Base-by-base conservation (phyloP, 768 basidiomycete genomes). In the Rhodotorula taiwanensis region DNA sequence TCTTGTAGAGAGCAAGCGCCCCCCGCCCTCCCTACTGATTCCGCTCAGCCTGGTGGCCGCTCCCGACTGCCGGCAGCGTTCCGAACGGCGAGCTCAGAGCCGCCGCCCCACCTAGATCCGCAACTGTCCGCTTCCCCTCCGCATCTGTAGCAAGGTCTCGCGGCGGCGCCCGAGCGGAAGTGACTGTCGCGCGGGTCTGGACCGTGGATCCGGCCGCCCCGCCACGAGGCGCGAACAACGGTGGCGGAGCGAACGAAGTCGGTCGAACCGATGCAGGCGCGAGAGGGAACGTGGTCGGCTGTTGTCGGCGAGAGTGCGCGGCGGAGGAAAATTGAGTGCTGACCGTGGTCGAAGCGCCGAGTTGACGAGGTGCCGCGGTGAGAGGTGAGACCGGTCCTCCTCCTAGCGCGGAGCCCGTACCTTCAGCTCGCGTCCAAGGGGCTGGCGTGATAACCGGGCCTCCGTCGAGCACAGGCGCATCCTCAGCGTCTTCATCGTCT, bases 21-120 rank as follows among this genome's bases (percentile, higher is more conserved):
- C n/a, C n/a, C n/a, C n/a, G n/a, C n/a, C n/a, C n/a, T n/a, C n/a
- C n/a, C n/a, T n/a, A n/a, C n/a, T n/a, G n/a, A n/a, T n/a, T n/a
- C n/a, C n/a, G n/a, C n/a, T n/a, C n/a, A n/a, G n/a, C n/a, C n/a
- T n/a, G n/a, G 43, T 44, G 11, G 15, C 43, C 43, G 15, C 16
- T 10, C 9, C 45, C 16, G 45, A 47, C 45, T 5, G 23, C 56
- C 30, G 27, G 41, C 36, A 69, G 27, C 16, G 64, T 43, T 4
- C 67, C 67, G 27, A 69, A 64, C 42, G 63, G 62, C 20, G 60
- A 62, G 49, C 60, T 62, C 30, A 5, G 33, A 11, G 62, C 63
- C 23, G 60, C 62, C 9, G 67, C 67, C 4, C 67, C 63, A 28
- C 62, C 67, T 23, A 52, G 33, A 1, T 60, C 49, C 43, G 58